Evolutionary conservation across 148 eudicot genomes (phyloP).

Genomic region (Rheum nobile): DNA sequence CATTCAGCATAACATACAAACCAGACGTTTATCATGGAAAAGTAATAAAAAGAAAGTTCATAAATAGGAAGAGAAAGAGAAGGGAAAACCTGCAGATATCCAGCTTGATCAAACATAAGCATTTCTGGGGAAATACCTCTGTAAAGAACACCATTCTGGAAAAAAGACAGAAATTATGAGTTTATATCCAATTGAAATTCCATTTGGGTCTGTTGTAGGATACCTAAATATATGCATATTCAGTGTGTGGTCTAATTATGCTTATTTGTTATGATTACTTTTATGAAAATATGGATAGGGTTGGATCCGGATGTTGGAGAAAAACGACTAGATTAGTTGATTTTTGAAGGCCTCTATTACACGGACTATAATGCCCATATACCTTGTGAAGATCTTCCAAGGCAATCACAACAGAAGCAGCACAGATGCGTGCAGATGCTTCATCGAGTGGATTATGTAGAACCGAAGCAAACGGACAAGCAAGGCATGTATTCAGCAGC

Average conservation of each 20-base stretch:
- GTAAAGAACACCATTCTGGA: constrained; percentile 74
- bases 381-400: constrained; percentile 82
- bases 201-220: too few relatives aligned
- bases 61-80: neutral
- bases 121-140: constrained; percentile 90
- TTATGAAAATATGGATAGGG: constrained; percentile 2
- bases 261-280: neutral
- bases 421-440: constrained; percentile 67
- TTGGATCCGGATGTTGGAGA: neutral
- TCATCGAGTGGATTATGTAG: constrained; percentile 60
- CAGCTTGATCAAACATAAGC: constrained; percentile 72
- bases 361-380: neutral
- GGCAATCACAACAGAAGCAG: constrained; percentile 66
- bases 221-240: neutral
- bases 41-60: neutral
- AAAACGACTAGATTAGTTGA: too few relatives aligned
- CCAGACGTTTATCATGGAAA: neutral
- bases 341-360: neutral
- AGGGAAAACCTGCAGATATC: constrained; percentile 60
- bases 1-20: neutral
- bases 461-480: constrained; percentile 67
- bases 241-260: neutral
- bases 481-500: constrained; percentile 58
- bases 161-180: neutral
- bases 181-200: too few relatives aligned